Conservation (phyloP, 1,139 yeast species). For the Hemisphaericaspora lyxosophila region DNA sequence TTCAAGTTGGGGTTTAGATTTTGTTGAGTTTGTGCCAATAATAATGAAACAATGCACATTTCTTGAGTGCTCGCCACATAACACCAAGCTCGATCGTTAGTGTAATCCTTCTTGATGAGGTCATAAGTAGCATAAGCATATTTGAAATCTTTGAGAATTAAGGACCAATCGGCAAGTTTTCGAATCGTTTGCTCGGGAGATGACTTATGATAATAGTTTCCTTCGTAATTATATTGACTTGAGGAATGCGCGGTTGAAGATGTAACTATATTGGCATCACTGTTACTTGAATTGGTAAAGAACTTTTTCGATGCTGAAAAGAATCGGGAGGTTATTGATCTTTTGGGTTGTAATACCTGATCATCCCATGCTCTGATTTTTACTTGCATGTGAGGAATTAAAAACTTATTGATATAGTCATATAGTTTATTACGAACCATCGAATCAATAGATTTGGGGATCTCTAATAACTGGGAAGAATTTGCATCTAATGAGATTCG, state of each 20-base stretch:
- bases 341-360: slow-evolving; percentile 63
- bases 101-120: slow-evolving; percentile 72
- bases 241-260: slow-evolving; percentile 8
- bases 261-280: slow-evolving; percentile 13
- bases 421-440: slow-evolving; percentile 44
- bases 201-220: slow-evolving; percentile 55
- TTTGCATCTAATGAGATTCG: slow-evolving; percentile 29
- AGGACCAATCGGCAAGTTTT: slow-evolving; percentile 88
- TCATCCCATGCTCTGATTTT: slow-evolving; percentile 80
- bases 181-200: slow-evolving; percentile 76
- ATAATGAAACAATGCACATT: slow-evolving; percentile 73
- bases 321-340: slow-evolving; percentile 71
- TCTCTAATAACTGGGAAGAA: slow-evolving; percentile 16
- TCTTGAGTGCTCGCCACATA: slow-evolving; percentile 86
- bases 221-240: slow-evolving; percentile 37
- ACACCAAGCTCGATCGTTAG: slow-evolving; percentile 77
- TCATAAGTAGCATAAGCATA: slow-evolving; percentile 86
- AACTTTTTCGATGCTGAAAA: slow-evolving; percentile 67
- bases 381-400: slow-evolving; percentile 78
- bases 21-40: slow-evolving; percentile 62
- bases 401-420: slow-evolving; percentile 55
- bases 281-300: slow-evolving; percentile 34
- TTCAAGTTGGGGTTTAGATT: slow-evolving; percentile 9
- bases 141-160: slow-evolving; percentile 84
- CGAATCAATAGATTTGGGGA: slow-evolving; percentile 39